These are phyloP conservation scores for Juncus effusus DNA, from an alignment of 176 grass and related monocot species.

Conservation along the genomic window DNA sequence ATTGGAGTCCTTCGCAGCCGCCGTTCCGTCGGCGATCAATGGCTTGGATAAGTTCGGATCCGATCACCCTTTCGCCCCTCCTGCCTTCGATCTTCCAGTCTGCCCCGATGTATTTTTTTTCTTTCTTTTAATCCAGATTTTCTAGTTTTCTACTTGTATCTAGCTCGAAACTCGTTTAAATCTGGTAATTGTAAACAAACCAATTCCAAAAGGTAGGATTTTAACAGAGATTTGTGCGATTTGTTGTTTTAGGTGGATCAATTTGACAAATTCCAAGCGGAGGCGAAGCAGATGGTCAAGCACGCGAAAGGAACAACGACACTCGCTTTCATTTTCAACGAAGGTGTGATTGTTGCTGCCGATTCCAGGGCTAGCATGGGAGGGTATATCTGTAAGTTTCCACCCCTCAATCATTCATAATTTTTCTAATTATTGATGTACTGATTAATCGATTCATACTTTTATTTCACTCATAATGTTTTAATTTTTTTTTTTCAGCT, in stretches of 20 bases:
- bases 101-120: slow-evolving; percentile 1
- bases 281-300: slow-evolving; percentile 52
- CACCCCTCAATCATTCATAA: background rate
- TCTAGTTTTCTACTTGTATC: slow-evolving; percentile 14
- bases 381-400: slow-evolving; percentile 83
- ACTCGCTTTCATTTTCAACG: slow-evolving; percentile 89
- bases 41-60: slow-evolving; percentile 34
- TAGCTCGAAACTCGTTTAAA: background rate
- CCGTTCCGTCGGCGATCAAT: slow-evolving; percentile 37
- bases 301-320: slow-evolving; percentile 79
- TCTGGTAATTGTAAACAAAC: background rate
- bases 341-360: slow-evolving; percentile 91
- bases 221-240: background rate
- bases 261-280: slow-evolving; percentile 74
- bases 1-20: slow-evolving; percentile 41
- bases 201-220: background rate
- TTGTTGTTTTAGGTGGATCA: slow-evolving; percentile 24
- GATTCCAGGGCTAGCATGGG: slow-evolving; percentile 96
- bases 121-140: too few species aligned
- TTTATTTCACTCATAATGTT: background rate
- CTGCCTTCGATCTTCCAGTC: slow-evolving; percentile 1
- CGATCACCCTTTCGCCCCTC: slow-evolving; percentile 21
- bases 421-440: background rate
- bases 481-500: slow-evolving; percentile 33
- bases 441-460: background rate